Evolutionary conservation across 768 basidiomycete species (phyloP).

Genomic region (Hygrophoropsis aurantiaca): DNA sequence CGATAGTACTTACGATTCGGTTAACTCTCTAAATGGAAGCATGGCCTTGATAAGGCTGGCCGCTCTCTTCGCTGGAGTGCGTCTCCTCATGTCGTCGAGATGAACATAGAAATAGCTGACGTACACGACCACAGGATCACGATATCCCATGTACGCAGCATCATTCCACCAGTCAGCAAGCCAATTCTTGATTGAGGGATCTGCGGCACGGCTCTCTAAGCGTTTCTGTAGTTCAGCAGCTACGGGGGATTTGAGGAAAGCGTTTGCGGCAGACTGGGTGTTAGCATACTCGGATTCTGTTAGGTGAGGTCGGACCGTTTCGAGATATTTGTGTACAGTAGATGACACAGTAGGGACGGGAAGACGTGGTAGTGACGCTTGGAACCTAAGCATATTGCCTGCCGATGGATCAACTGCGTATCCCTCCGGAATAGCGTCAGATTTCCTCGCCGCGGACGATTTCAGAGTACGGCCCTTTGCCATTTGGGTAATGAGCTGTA

Average conservation of each 20-base stretch:
- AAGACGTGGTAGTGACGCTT: slow-evolving; percentile 69
- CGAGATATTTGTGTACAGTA: slow-evolving; percentile 87
- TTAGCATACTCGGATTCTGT: slow-evolving; percentile 58
- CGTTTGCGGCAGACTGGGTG: slow-evolving; percentile 58
- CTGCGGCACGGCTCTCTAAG: slow-evolving; percentile 70
- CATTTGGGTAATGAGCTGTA: slow-evolving; percentile 21
- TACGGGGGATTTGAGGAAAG: slow-evolving; percentile 70
- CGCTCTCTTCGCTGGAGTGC: slow-evolving; percentile 66
- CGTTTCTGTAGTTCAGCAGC: slow-evolving; percentile 75
- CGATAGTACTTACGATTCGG: slow-evolving; percentile 62
- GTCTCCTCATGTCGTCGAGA: slow-evolving; percentile 56
- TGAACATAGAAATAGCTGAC: slow-evolving; percentile 97
- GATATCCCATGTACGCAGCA: slow-evolving; percentile 80
- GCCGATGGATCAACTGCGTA: slow-evolving; percentile 57
- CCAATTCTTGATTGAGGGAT: slow-evolving; percentile 70
- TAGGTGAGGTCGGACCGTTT: slow-evolving; percentile 77
- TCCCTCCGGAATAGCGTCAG: slow-evolving; percentile 42
- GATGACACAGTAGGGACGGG: slow-evolving; percentile 85
- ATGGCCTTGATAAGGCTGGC: slow-evolving; percentile 84
- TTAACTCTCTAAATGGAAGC: slow-evolving; percentile 79
- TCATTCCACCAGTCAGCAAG: slow-evolving; percentile 99
- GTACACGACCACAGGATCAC: slow-evolving; percentile 88
- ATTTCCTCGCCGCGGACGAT: slow-evolving; percentile 26
- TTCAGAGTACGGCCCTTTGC: slow-evolving; percentile 30
- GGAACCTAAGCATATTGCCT: slow-evolving; percentile 70